Base-by-base conservation (phyloP, 163 green algal genomes). In the Botryococcus braunii region DNA sequence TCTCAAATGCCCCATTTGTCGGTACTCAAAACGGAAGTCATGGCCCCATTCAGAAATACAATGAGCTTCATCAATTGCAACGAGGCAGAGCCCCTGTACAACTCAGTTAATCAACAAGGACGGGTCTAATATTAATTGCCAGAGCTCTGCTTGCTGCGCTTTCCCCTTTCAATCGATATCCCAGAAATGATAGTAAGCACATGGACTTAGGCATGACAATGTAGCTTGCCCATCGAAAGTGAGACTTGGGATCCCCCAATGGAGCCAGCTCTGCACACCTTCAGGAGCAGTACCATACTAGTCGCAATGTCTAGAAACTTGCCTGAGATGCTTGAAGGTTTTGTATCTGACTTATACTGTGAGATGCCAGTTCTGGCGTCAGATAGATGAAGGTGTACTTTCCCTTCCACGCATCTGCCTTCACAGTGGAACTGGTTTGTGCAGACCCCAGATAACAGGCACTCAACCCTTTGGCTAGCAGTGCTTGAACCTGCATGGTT, bases 11-110 rank as follows among this genome's bases (percentile, higher is more conserved):
- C 62, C 52, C 62, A 91, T 76, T 37, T 76, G 62, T 23, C 77
- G 70, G 66, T 88, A 91, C 61, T 79, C 36, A 61, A 60, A 6
- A 1, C 86, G 62, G 56, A 93, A 93, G 69, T 92, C 85, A 39
- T 88, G 79, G 1, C 84, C 84, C 84, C 85, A 88, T 60, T 83
- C 68, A 17, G 55, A 69, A 6, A 86, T 73, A 67, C 80, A 86
- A 69, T 86, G 80, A 2, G 80, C 80, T 67, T 86, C 80, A 55
- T 86, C 80, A 6, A 86, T 66, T 1, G 75, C 80, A 0, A 83
- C 50, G 34, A 82, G 48, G 17, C 65, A 50, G n/a, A 80, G 74
- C 6, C 73, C 73, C 58, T 77, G 65, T 49, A 55, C 1, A 27
- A 8, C 50, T 23, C 62, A n/a, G n/a, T n/a, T 21, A 27, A 11